A percentile compares a stretch with the other conserved stretches of the same genome.
Conservation (phyloP, 208 protist species). For the Acanthamoeba castellanii region DNA sequence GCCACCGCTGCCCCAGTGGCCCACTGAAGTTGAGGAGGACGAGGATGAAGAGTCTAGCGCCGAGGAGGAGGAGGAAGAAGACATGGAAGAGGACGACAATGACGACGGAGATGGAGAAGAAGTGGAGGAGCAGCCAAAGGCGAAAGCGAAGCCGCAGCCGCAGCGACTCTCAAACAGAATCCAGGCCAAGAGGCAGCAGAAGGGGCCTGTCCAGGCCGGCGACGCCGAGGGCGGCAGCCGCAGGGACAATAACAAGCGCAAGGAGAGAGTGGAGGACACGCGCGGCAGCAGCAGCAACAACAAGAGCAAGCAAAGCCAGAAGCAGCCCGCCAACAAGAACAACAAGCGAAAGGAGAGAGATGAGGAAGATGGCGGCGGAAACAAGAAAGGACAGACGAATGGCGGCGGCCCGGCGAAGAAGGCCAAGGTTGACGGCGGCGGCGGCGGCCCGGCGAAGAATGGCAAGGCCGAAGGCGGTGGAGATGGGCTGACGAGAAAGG, state of each 20-base stretch:
- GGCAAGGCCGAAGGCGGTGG: background rate
- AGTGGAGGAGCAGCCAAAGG: background rate
- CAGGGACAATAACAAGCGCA: background rate
- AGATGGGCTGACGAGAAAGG: background rate
- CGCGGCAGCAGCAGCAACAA: background rate
- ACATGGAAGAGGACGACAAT: background rate
- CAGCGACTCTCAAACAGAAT: background rate
- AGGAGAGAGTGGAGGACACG: background rate
- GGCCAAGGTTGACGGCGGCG: background rate
- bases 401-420: background rate
- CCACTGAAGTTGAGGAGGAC: background rate
- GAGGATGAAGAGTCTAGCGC: too few species aligned
- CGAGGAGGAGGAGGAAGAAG: background rate
- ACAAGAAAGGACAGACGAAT: background rate
- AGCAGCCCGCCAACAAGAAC: background rate
- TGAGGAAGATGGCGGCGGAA: too few species aligned
- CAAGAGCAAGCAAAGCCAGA: background rate
- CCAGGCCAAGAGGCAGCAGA: background rate
- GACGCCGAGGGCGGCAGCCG: too few species aligned
- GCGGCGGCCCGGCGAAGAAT: background rate
- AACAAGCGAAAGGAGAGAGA: conserved; percentile 1
- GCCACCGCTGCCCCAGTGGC: background rate
- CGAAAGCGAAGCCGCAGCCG: background rate
- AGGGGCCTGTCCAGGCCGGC: background rate
- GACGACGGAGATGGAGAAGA: background rate